Evolutionary conservation across 163 green algal genomes (phyloP).

Genomic region (Chloromonas sp.): DNA sequence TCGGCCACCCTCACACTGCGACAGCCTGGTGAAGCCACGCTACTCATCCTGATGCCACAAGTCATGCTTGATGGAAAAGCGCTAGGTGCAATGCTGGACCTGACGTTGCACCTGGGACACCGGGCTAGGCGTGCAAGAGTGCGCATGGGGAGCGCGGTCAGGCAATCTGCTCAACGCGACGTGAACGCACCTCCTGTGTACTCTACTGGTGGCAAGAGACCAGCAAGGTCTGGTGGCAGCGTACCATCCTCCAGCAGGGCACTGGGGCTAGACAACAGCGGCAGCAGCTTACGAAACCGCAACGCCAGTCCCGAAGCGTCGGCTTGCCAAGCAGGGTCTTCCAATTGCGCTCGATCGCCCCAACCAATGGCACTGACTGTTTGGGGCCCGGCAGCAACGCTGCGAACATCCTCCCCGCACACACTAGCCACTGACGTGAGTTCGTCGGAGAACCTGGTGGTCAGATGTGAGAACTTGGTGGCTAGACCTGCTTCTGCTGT

Average conservation of each 20-base stretch:
- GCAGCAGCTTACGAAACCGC: neutral
- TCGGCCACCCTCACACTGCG: neutral
- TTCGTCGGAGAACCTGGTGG: too few relatives aligned
- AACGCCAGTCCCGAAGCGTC: neutral
- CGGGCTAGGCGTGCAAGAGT: neutral
- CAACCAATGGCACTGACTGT: neutral
- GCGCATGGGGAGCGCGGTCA: neutral
- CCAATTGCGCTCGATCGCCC: neutral
- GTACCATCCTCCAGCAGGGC: neutral
- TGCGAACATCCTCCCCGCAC: neutral
- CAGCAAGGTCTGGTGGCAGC: neutral
- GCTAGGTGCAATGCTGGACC: too few relatives aligned
- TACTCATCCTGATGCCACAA: neutral
- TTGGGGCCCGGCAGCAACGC: neutral
- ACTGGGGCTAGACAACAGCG: neutral
- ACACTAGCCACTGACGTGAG: too few relatives aligned
- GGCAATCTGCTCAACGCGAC: neutral
- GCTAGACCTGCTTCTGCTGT: neutral
- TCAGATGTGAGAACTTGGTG: neutral
- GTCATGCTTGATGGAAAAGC: too few relatives aligned
- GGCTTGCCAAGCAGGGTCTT: neutral
- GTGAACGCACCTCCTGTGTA: neutral
- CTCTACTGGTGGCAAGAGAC: neutral
- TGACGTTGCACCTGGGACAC: too few relatives aligned
- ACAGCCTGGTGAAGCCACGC: neutral